A percentile compares a stretch with the other conserved stretches of the same genome.
Conservation (phyloP, 495 filamentous ascomycete species). For the Penicillium canescens region DNA sequence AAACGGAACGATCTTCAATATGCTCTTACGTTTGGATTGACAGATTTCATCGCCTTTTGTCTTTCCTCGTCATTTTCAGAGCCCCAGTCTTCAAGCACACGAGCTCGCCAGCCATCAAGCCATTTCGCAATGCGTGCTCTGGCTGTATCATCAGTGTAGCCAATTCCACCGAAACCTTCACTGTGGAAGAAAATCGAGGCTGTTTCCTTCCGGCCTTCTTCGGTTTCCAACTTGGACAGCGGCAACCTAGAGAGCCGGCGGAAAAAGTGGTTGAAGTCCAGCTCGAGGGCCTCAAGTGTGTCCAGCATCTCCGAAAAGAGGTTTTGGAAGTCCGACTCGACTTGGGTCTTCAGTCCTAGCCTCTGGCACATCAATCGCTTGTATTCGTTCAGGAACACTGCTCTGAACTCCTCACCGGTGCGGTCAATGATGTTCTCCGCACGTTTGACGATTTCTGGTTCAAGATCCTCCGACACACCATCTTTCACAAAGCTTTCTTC, state of each 20-base stretch:
- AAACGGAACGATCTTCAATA: neutral
- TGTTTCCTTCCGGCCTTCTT: constrained; percentile 54
- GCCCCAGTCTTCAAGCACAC: constrained; percentile 73
- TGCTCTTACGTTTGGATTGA: constrained; percentile 72
- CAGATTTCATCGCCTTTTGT: constrained; percentile 69
- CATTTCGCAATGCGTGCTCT: constrained; percentile 66
- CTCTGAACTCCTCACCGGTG: constrained; percentile 80
- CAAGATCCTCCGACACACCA: constrained; percentile 67
- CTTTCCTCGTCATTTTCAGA: constrained; percentile 58
- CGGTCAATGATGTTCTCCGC: constrained; percentile 80
- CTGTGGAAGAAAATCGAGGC: constrained; percentile 71
- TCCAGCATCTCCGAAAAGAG: constrained; percentile 82
- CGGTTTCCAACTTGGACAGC: constrained; percentile 58
- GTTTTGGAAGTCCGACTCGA: constrained; percentile 71
- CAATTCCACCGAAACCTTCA: constrained; percentile 58
- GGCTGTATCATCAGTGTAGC: constrained; percentile 59
- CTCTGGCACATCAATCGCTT: constrained; percentile 75
- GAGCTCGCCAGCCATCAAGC: constrained; percentile 69
- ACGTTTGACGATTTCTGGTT: constrained; percentile 67
- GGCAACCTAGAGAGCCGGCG: constrained; percentile 63
- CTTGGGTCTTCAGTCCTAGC: constrained; percentile 67
- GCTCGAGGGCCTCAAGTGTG: constrained; percentile 69
- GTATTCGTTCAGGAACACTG: constrained; percentile 83
- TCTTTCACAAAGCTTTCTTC: constrained; percentile 65
- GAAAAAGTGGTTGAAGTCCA: constrained; percentile 95